Base-by-base conservation (phyloP, 306 rosid species). In the Cicer yamashitae region DNA sequence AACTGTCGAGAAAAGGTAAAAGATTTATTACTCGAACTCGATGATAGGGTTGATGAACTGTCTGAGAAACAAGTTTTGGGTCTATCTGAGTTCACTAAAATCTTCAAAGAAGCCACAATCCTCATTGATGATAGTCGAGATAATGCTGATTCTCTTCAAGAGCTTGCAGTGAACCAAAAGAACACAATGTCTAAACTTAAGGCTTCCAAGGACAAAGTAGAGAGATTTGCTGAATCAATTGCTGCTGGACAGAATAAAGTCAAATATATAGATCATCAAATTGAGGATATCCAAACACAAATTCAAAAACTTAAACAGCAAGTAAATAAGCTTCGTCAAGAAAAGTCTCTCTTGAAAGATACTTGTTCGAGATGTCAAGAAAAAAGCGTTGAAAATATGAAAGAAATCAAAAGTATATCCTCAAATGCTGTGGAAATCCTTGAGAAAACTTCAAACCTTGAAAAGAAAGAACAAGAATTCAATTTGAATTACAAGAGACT, bases 381-480 rank as follows among this genome's bases (percentile, higher is more conserved):
- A 37, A 30, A 59, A 13, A 59, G 10, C 1, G 43, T 37, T 12
- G 66, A 34, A 0, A 30, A 11, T 30, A 13, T 25, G 39, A 59
- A 59, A 59, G 17, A 25, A 1, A 1, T 59, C 39, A 59, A 59
- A 59, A 10, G 39, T 59, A 7, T 59, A 34, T 25, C 65, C 9
- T 59, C 65, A 11, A 8, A 59, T 12, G 8, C 66, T n/a, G 14
- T 59, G 18, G 43, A 59, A 59, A 59, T 37, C 66, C 66, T 59
- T 59, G 66, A 34, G 66, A 59, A 59, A 37, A 59, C 9, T 11
- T 12, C 10, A 6, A 40, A 59, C 7, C 41, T 59, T 11, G 43
- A 59, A 59, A 59, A 59, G 9, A 30, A 59, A 15, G 58, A 52
- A 11, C 41, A 22, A 34, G 41, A 25, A 34, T 25, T 59, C 43